A percentile compares a stretch with the other conserved stretches of the same genome.
Conservation (phyloP, 179 eudicot species). For the Drosera spatulata region DNA sequence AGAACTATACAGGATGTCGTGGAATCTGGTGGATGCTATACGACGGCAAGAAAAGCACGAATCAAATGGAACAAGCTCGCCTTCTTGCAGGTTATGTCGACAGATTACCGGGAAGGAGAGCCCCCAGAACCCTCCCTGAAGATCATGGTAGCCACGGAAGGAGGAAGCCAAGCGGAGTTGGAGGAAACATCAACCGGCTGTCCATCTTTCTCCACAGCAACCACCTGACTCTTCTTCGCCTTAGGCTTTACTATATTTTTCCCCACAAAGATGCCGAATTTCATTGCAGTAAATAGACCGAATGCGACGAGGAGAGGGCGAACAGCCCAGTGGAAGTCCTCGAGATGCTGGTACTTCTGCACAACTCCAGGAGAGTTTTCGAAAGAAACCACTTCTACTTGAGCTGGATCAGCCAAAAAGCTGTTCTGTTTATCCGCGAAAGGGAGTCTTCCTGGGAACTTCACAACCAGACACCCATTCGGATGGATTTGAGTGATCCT, state of each 20-base stretch:
- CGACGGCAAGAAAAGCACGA: background rate
- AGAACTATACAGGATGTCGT: background rate
- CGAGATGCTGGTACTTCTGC: constrained; percentile 73
- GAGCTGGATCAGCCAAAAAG: constrained; percentile 69
- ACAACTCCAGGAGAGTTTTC: constrained; percentile 31
- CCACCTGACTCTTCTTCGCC: constrained; percentile 6
- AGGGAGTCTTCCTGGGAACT: constrained; percentile 49
- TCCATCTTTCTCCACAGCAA: constrained; percentile 15
- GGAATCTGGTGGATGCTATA: background rate
- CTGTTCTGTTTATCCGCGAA: constrained; percentile 21
- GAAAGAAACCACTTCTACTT: constrained; percentile 71
- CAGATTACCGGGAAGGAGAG: constrained; percentile 15
- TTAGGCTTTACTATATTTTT: constrained; percentile 21
- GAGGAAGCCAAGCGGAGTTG: constrained; percentile 47
- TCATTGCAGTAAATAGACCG: constrained; percentile 73
- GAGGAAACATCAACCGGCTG: constrained; percentile 22
- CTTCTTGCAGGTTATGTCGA: constrained; percentile 8
- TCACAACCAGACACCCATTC: constrained; percentile 70
- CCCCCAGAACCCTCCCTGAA: constrained; percentile 31
- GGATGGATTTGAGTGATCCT: constrained; percentile 51
- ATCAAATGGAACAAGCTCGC: background rate
- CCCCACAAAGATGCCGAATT: constrained; percentile 48
- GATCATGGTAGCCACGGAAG: constrained; percentile 46
- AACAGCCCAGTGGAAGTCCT: constrained; percentile 87
- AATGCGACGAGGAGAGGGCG: constrained; percentile 64